Conservation (phyloP, 1,284 basidiomycete species). For the Trichosporon sp. region DNA sequence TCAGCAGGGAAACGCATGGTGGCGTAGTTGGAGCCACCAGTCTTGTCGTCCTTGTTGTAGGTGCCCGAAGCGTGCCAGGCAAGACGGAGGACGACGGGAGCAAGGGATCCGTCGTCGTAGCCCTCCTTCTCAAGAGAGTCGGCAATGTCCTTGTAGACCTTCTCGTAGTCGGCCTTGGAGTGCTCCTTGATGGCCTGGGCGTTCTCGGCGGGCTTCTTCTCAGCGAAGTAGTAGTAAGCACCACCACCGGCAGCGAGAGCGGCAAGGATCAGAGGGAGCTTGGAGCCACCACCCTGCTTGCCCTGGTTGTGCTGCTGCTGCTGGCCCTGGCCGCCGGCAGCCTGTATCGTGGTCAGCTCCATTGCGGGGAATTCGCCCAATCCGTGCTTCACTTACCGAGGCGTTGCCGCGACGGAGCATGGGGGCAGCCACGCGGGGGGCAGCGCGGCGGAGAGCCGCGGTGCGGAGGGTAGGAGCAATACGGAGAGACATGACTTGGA, state of each 20-base stretch:
- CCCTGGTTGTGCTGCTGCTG: not conserved
- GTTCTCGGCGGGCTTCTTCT: slow-evolving; percentile 56
- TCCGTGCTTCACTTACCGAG: slow-evolving; percentile 20
- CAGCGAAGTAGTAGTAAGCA: slow-evolving; percentile 48
- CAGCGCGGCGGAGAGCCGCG: slow-evolving; percentile 25
- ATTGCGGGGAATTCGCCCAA: not conserved
- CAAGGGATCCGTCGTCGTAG: slow-evolving; percentile 90
- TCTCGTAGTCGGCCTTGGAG: slow-evolving; percentile 69
- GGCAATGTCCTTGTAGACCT: slow-evolving; percentile 85
- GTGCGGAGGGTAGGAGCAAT: slow-evolving; percentile 33
- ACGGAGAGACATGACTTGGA: slow-evolving; percentile 34
- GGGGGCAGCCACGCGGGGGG: slow-evolving; percentile 17
- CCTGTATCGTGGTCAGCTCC: not conserved
- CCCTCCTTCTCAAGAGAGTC: slow-evolving; percentile 69
- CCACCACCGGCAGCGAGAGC: slow-evolving; percentile 41
- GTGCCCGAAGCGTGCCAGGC: slow-evolving; percentile 93
- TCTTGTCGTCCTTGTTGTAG: slow-evolving; percentile 77
- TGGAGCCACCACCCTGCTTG: slow-evolving; percentile 24
- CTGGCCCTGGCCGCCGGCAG: not conserved
- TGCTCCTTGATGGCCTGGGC: slow-evolving; percentile 61
- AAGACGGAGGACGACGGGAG: slow-evolving; percentile 83
- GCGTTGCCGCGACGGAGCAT: slow-evolving; percentile 34
- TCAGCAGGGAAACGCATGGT: slow-evolving; percentile 93
- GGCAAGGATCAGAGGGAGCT: slow-evolving; percentile 27
- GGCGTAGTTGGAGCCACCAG: slow-evolving; percentile 87